Evolutionary conservation across 768 basidiomycete genomes (phyloP).

Genomic region (Sarcodon aspratus): DNA sequence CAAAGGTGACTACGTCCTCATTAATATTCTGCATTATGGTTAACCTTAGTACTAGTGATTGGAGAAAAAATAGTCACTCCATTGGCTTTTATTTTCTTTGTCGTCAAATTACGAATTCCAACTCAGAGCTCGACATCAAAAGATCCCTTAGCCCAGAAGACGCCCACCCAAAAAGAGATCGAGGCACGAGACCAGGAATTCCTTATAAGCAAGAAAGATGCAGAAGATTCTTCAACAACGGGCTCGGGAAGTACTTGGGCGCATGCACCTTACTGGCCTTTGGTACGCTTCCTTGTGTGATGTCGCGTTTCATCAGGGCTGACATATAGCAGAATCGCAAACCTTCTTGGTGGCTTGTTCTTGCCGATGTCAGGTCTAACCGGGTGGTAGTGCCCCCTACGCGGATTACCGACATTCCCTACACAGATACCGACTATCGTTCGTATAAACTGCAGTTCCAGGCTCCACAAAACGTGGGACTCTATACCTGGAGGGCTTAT

Average conservation of each 20-base stretch:
- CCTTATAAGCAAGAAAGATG: constrained; percentile 46
- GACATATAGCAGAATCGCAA: constrained; percentile 54
- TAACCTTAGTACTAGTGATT: constrained; percentile 43
- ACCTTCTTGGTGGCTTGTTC: constrained; percentile 86
- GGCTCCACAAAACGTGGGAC: constrained; percentile 72
- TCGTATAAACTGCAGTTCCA: constrained; percentile 92
- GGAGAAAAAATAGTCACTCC: constrained; percentile 86
- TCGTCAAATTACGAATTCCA: constrained; percentile 70
- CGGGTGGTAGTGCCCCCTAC: constrained; percentile 81
- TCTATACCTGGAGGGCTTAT: constrained; percentile 84
- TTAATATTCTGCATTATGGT: neutral
- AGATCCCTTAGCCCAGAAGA: neutral
- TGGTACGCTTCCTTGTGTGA: constrained; percentile 32
- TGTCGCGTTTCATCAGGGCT: neutral
- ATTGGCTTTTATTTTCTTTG: constrained; percentile 76
- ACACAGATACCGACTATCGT: constrained; percentile 53
- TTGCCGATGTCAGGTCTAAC: constrained; percentile 80
- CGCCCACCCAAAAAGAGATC: constrained; percentile 35
- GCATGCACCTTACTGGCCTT: constrained; percentile 93
- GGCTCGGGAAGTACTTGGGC: constrained; percentile 42
- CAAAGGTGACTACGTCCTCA: constrained; percentile 46
- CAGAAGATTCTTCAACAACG: constrained; percentile 42
- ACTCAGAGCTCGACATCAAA: constrained; percentile 26
- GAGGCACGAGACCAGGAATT: constrained; percentile 58
- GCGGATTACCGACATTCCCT: constrained; percentile 72